Base-by-base conservation (phyloP, 129 eudicot genomes). In the Centaurea solstitialis region DNA sequence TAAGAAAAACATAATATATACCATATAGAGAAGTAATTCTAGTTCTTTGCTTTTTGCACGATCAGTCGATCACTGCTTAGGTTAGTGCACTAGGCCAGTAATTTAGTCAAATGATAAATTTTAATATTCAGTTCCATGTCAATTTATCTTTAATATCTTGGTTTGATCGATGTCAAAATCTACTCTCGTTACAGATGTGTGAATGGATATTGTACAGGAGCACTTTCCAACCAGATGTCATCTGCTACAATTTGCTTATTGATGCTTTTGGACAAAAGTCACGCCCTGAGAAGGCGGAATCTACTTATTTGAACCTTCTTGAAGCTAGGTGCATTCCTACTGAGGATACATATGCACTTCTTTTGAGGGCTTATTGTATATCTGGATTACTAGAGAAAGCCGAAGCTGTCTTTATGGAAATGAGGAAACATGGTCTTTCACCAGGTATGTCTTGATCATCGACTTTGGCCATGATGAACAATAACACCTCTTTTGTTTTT, bases 341-440 rank as follows among this genome's bases (percentile, higher is more conserved):
- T 0, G 92, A 94, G 87, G 98, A 94, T 83, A 94, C 98, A 62
- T 91, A 90, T 72, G 96, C 98, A 1, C 95, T 94, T 78, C 95
- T 94, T 78, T 11, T 91, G 6, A 90, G 85, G 79, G 95, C 97
- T 0, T 94, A 91, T 78, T 94, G 97, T 85, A 83, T 73, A 77
- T 84, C 87, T 76, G 91, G 97, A 41, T 85, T 87, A 84, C 79
- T 88, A 66, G 98, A 86, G 61, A 89, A 89, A 74, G 98, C 96
- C 53, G 95, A 94, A 87, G 98, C 93, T 30, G 82, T 94, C 40
- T 90, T 90, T 75, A 71, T 76, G 70, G 98, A 94, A 86, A 91
- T 94, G 97, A 73, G 81, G 45, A 87, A 83, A 84, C 59, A 88
- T 50, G 86, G 92, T 80, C 83, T 88, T 80, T 84, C 85, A 57